Percentiles rank a stretch among this genome's conserved stretches.
These are phyloP conservation scores for Trichoderma asperellum DNA, from an alignment of 2,329 filamentous ascomycete species.

Conservation along the genomic window DNA sequence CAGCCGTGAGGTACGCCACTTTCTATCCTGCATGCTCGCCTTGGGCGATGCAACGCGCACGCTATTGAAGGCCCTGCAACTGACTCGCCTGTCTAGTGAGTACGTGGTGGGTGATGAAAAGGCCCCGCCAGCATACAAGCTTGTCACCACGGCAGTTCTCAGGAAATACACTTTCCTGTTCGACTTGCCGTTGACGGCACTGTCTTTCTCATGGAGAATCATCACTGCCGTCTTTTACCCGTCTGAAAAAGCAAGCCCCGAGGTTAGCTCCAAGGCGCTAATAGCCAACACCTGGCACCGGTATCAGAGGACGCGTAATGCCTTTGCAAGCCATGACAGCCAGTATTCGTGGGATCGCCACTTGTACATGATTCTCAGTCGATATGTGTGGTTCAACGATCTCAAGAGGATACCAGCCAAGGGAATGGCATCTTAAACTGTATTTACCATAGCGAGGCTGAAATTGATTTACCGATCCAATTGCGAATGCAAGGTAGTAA, in stretches of 20 bases:
- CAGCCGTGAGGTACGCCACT: constrained; percentile 42
- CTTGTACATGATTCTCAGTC: constrained; percentile 46
- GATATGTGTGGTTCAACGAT: constrained; percentile 48
- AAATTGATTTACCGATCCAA: not conserved
- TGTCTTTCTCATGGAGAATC: constrained; percentile 41
- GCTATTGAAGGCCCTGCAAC: not conserved
- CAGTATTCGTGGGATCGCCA: constrained; percentile 49
- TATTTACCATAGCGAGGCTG: not conserved
- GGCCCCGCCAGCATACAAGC: constrained; percentile 42
- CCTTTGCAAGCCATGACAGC: constrained; percentile 44
- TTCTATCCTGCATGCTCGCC: not conserved
- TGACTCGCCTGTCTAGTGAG: constrained; percentile 32
- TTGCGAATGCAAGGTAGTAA: not conserved
- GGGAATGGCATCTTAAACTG: not conserved
- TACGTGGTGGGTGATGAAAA: constrained; percentile 38
- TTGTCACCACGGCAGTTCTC: constrained; percentile 42
- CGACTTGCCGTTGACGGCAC: constrained; percentile 44
- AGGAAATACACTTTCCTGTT: constrained; percentile 46
- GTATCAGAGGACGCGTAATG: constrained; percentile 43
- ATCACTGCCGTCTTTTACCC: constrained; percentile 32
- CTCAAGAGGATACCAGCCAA: constrained; percentile 29
- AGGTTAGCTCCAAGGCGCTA: constrained; percentile 38
- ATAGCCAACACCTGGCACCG: constrained; percentile 44
- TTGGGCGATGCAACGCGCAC: not conserved
- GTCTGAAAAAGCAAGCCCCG: constrained; percentile 27